Conservation (phyloP, 2,329 filamentous ascomycete genomes). For the Apiospora hydei region DNA sequence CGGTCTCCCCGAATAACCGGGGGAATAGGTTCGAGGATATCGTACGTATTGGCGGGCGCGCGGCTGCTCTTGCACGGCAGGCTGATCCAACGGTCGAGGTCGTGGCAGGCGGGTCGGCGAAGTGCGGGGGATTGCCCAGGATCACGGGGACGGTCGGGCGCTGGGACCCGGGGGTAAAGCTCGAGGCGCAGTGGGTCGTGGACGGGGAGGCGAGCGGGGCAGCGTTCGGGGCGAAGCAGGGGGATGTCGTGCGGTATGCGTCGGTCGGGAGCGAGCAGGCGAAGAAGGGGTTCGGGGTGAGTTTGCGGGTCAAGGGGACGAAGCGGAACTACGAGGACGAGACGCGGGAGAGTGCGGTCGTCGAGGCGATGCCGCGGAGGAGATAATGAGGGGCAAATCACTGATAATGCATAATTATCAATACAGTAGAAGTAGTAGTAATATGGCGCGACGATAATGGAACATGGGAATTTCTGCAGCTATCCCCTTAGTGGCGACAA, state of each 20-base stretch:
- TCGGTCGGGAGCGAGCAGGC: not conserved
- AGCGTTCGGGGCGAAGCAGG: conserved; percentile 31
- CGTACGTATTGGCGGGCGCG: not conserved
- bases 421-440: not conserved
- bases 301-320: conserved; percentile 31
- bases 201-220: conserved; percentile 28
- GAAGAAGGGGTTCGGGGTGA: conserved; percentile 25
- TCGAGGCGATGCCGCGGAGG: not conserved
- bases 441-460: not conserved
- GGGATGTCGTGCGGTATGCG: conserved; percentile 24
- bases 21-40: not conserved
- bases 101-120: not conserved
- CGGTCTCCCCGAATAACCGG: not conserved
- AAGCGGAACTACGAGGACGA: conserved; percentile 33
- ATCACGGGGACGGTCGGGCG: conserved; percentile 31
- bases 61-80: not conserved
- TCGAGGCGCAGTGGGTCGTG: conserved; percentile 33
- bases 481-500: too few relatives aligned
- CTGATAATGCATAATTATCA: not conserved
- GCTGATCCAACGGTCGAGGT: not conserved
- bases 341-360: conserved; percentile 27
- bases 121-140: conserved; percentile 16
- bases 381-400: not conserved
- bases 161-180: conserved; percentile 34
- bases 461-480: too few relatives aligned